Base-by-base conservation (phyloP, 257 asterid genomes). In the Mentha longifolia region DNA sequence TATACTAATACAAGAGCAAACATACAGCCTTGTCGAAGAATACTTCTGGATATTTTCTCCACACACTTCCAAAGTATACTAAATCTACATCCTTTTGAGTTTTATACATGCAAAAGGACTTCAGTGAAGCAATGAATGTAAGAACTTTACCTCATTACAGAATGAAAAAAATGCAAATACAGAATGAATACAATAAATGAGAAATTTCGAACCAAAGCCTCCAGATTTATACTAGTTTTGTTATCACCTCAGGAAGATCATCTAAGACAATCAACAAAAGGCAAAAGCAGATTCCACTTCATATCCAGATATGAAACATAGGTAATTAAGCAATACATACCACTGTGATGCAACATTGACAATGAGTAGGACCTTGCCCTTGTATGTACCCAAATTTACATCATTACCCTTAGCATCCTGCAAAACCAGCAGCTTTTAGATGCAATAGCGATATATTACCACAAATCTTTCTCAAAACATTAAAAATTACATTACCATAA, bases 301-400 rank as follows among this genome's bases (percentile, higher is more conserved):
- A 22, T 15, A 12, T 42, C 20, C 68, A 31, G 61, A 30, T 19
- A 15, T 10, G 35, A 75, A 42, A 17, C 50, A 10, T 46, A 45
- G 12, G 62, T 49, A 11, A 22, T 2, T 19, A 3, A 14, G 37
- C 55, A 64, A 25, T 22, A 61, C 79, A 67, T 85, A 92, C 98
- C 98, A 92, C 39, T 90, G 86, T 3, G 98, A 92, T 28, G 98
- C 98, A 77, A 90, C 98, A 81, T 92, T 92, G 78, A 92, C 97
- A 77, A 92, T 84, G 67, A 92, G 64, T 25, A 90, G 77, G 33
- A 79, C 93, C 74, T 92, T 92, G 56, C 98, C 98, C 77, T 85
- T 87, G 78, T 90, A 92, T 60, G 12, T 42, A 78, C 92, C 68
- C 73, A 92, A 84, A 75, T 87, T 75, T 60, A 90, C 97, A 81